A percentile compares a stretch with the other conserved stretches of the same genome.
Conservation (phyloP, 2,329 filamentous ascomycete genomes). For the Fusarium protoensiforme region DNA sequence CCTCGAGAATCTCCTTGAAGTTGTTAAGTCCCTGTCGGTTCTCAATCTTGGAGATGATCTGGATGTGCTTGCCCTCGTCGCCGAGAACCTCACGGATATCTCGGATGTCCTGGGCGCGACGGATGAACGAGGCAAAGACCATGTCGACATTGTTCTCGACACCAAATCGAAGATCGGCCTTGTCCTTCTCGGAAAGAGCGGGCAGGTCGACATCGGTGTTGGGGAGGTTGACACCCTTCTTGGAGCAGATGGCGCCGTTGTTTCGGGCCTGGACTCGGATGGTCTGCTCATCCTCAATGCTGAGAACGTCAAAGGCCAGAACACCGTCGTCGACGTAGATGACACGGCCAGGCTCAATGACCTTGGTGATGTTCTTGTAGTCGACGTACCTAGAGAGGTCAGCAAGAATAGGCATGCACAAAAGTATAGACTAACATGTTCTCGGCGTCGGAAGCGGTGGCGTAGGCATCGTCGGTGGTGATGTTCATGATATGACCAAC, state of each 20-base stretch:
- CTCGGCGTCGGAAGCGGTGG: slow-evolving; percentile 82
- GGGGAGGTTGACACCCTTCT: slow-evolving; percentile 99
- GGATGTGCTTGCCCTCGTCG: slow-evolving; percentile 92
- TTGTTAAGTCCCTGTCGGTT: slow-evolving; percentile 99
- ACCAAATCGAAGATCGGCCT: slow-evolving; percentile 91
- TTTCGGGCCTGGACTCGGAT: slow-evolving; percentile 89
- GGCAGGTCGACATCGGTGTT: slow-evolving; percentile 99
- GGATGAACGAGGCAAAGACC: slow-evolving; percentile 99
- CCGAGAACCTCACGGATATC: slow-evolving; percentile 93
- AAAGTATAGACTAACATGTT: slow-evolving; percentile 79
- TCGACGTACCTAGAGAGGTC: slow-evolving; percentile 80
- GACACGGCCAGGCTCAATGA: slow-evolving; percentile 88
- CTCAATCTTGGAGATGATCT: slow-evolving; percentile 99
- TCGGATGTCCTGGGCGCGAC: slow-evolving; percentile 90
- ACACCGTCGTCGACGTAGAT: slow-evolving; percentile 99
- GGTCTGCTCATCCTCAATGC: slow-evolving; percentile 89
- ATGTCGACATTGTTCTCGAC: slow-evolving; percentile 99
- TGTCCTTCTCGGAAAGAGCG: slow-evolving; percentile 97
- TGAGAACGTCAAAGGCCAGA: slow-evolving; percentile 92
- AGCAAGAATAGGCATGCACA: background rate
- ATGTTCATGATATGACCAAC: slow-evolving; percentile 91
- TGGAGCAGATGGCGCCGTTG: slow-evolving; percentile 98
- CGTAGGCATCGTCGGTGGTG: slow-evolving; percentile 95
- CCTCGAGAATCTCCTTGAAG: slow-evolving; percentile 94
- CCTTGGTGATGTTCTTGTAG: slow-evolving; percentile 99